Conservation (phyloP, 176 grass and related monocot species). For the Triticum turgidum region DNA sequence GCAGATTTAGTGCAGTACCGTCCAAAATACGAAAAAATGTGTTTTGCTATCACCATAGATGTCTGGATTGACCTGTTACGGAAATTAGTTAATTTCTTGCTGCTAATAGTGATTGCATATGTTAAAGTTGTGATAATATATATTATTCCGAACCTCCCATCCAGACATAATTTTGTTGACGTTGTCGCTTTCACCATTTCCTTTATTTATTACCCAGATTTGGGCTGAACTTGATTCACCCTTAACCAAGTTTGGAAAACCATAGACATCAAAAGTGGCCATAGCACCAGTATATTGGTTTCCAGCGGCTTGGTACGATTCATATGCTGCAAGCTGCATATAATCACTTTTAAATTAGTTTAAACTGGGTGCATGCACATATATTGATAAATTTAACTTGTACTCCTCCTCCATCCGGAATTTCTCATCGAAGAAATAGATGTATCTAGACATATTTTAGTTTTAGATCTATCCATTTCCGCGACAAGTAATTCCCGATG, state of each 20-base stretch:
- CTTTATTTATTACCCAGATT: slow-evolving; percentile 17
- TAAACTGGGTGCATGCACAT: too few species aligned
- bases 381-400: too few species aligned
- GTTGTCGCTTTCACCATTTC: neutral
- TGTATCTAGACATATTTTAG: too few species aligned
- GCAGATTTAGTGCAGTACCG: neutral
- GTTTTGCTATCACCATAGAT: neutral
- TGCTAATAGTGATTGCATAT: neutral
- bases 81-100: neutral
- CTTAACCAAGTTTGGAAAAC: neutral
- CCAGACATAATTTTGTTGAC: slow-evolving; percentile 6
- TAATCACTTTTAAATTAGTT: neutral
- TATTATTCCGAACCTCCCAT: neutral
- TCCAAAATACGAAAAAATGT: neutral
- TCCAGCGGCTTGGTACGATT: neutral
- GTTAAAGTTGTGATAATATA: neutral
- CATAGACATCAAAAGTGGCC: neutral
- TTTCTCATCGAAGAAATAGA: too few species aligned
- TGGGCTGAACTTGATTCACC: neutral
- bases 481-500: too few species aligned
- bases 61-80: neutral
- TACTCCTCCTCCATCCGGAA: too few species aligned
- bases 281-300: neutral
- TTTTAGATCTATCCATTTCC: too few species aligned
- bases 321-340: neutral